Conservation (phyloP, 1,284 basidiomycete genomes). For the Entoloma clypeatum region DNA sequence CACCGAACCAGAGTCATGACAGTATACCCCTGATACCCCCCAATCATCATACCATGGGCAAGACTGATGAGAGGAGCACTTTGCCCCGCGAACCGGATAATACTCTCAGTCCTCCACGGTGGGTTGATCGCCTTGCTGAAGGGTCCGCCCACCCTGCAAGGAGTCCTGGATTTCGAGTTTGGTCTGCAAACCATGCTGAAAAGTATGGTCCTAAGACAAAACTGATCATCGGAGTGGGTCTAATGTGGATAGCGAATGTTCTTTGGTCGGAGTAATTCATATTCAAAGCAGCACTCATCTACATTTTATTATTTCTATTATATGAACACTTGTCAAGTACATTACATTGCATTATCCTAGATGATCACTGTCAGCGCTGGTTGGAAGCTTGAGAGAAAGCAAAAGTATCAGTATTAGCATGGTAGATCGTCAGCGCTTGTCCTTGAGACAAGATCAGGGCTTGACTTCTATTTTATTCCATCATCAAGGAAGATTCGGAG, state of each 20-base stretch:
- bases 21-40: constrained; percentile 20
- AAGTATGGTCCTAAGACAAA: constrained; percentile 31
- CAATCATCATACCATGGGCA: constrained; percentile 15
- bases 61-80: constrained; percentile 19
- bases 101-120: constrained; percentile 39
- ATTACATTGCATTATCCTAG: background rate
- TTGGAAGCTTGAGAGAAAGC: too few relatives aligned
- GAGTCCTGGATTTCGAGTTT: constrained; percentile 21
- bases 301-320: too few relatives aligned
- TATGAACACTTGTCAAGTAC: too few relatives aligned
- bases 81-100: constrained; percentile 30
- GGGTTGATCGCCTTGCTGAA: constrained; percentile 55
- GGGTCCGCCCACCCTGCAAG: constrained; percentile 26
- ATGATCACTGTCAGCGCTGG: background rate
- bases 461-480: constrained; percentile 81
- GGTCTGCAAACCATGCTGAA: constrained; percentile 22
- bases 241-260: constrained; percentile 57
- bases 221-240: constrained; percentile 30
- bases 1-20: too few relatives aligned
- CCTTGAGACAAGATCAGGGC: constrained; percentile 75
- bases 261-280: constrained; percentile 45
- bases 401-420: constrained; percentile 77
- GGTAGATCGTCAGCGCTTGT: constrained; percentile 67
- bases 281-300: too few relatives aligned
- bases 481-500: constrained; percentile 38